These are phyloP conservation scores for Yamadazyma siamensis DNA, from an alignment of 1,139 yeast species.

Conservation along the genomic window DNA sequence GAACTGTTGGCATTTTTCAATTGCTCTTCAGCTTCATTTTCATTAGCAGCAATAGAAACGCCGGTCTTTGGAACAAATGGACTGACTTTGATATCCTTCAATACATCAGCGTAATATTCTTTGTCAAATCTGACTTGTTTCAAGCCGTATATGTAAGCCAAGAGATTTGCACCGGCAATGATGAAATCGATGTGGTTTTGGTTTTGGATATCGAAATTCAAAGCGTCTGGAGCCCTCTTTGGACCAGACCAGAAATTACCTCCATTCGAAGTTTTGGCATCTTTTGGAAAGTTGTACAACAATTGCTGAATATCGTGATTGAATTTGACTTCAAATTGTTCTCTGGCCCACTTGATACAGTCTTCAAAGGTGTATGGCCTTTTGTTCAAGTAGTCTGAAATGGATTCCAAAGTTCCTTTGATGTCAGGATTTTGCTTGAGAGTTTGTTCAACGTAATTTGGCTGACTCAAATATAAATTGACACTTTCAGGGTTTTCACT, in stretches of 20 bases:
- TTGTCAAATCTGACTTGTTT: constrained; percentile 46
- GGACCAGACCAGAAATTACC: constrained; percentile 98
- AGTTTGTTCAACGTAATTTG: constrained; percentile 87
- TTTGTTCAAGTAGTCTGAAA: constrained; percentile 65
- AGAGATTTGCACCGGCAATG: constrained; percentile 84
- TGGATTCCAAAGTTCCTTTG: constrained; percentile 78
- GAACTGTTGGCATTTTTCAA: constrained; percentile 46
- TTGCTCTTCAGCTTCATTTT: constrained; percentile 82
- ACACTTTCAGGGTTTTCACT: constrained; percentile 90
- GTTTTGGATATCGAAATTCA: constrained; percentile 70
- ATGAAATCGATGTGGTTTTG: constrained; percentile 78
- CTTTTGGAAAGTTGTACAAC: constrained; percentile 89
- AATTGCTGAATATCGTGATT: constrained; percentile 85
- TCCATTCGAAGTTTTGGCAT: constrained; percentile 86
- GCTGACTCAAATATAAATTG: constrained; percentile 84
- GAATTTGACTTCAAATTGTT: constrained; percentile 81
- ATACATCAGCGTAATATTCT: constrained; percentile 45
- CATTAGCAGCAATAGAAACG: constrained; percentile 81
- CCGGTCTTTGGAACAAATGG: constrained; percentile 72
- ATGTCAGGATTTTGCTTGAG: constrained; percentile 91
- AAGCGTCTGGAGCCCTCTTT: constrained; percentile 89
- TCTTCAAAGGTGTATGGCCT: constrained; percentile 91
- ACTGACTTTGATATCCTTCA: constrained; percentile 42
- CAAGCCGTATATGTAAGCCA: constrained; percentile 88
- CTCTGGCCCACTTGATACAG: constrained; percentile 93